Conservation (phyloP, 495 filamentous ascomycete species). For the Penicillium canariense region DNA sequence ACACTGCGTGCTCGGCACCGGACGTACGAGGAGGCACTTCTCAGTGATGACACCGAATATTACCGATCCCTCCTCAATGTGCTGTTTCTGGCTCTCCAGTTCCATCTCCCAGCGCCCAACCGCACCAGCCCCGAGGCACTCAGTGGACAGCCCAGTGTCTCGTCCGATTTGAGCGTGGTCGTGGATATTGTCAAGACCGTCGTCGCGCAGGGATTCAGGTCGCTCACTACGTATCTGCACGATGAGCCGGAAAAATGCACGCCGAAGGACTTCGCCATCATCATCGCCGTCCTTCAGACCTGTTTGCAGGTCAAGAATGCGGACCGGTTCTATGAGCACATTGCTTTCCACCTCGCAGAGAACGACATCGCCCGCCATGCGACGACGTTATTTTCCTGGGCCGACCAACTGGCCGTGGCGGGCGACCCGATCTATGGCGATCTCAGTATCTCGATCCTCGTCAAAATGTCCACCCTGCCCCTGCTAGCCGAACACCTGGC, state of each 20-base stretch:
- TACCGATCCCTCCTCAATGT: slow-evolving; percentile 81
- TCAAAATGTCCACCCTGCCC: slow-evolving; percentile 81
- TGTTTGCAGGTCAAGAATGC: slow-evolving; percentile 62
- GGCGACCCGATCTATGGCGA: slow-evolving; percentile 95
- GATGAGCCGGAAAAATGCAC: slow-evolving; percentile 51
- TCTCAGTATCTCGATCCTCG: slow-evolving; percentile 78
- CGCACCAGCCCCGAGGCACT: slow-evolving; percentile 31
- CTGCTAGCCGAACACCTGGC: slow-evolving; percentile 84
- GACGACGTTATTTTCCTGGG: slow-evolving; percentile 89
- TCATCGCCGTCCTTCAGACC: slow-evolving; percentile 86
- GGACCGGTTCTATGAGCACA: slow-evolving; percentile 52
- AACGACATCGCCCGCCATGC: slow-evolving; percentile 71
- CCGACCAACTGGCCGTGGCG: slow-evolving; percentile 67
- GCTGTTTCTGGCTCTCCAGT: slow-evolving; percentile 76
- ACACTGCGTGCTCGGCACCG: slow-evolving; percentile 60
- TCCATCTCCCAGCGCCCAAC: slow-evolving; percentile 42
- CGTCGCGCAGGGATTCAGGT: slow-evolving; percentile 78
- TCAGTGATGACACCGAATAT: slow-evolving; percentile 63
- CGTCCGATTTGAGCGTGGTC: slow-evolving; percentile 49
- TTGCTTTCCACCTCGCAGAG: slow-evolving; percentile 63
- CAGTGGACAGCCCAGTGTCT: slow-evolving; percentile 39
- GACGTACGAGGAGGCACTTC: slow-evolving; percentile 62
- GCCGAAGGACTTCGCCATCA: slow-evolving; percentile 74
- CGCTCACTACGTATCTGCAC: slow-evolving; percentile 73
- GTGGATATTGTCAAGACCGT: slow-evolving; percentile 72